These are phyloP conservation scores for Arthrobotrys entomopaga DNA, from an alignment of 2,329 filamentous ascomycete genomes.

Conservation along the genomic window DNA sequence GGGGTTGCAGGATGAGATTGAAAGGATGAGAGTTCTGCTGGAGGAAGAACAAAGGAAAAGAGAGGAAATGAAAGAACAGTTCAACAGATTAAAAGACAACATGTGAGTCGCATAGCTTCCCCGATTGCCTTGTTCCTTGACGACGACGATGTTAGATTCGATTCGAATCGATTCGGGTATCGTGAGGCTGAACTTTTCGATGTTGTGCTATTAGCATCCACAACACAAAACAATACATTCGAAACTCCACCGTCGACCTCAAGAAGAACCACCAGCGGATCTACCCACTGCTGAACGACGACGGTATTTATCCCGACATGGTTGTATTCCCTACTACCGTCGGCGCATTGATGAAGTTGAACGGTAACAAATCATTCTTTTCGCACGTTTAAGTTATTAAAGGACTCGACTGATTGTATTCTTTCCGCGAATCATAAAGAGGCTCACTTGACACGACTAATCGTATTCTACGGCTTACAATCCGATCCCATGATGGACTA, in stretches of 20 bases:
- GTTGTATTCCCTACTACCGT: slow-evolving; percentile 49
- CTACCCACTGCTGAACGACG: slow-evolving; percentile 50
- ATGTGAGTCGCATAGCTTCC: slow-evolving; percentile 31
- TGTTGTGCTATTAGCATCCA: slow-evolving; percentile 26
- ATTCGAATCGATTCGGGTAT: slow-evolving; percentile 2
- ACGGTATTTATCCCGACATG: slow-evolving; percentile 45
- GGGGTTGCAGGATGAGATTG: slow-evolving; percentile 50
- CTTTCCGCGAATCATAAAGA: slow-evolving; percentile 7
- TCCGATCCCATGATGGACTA: slow-evolving; percentile 48
- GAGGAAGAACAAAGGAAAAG: slow-evolving; percentile 41
- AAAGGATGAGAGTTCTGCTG: slow-evolving; percentile 34
- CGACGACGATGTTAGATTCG: neutral
- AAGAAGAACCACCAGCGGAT: slow-evolving; percentile 54
- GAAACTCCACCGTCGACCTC: slow-evolving; percentile 53
- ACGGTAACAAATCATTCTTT: slow-evolving; percentile 16
- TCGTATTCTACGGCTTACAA: slow-evolving; percentile 53
- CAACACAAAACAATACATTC: slow-evolving; percentile 55
- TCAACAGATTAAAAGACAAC: slow-evolving; percentile 40
- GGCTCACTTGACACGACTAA: slow-evolving; percentile 39
- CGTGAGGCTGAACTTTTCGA: slow-evolving; percentile 18
- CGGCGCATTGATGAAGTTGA: slow-evolving; percentile 53
- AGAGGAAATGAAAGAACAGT: slow-evolving; percentile 39
- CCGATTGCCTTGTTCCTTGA: neutral
- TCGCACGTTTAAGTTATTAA: neutral
- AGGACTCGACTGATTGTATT: neutral